Evolutionary conservation across 345 rosid genomes (phyloP).

Genomic region (Durio zibethinus): DNA sequence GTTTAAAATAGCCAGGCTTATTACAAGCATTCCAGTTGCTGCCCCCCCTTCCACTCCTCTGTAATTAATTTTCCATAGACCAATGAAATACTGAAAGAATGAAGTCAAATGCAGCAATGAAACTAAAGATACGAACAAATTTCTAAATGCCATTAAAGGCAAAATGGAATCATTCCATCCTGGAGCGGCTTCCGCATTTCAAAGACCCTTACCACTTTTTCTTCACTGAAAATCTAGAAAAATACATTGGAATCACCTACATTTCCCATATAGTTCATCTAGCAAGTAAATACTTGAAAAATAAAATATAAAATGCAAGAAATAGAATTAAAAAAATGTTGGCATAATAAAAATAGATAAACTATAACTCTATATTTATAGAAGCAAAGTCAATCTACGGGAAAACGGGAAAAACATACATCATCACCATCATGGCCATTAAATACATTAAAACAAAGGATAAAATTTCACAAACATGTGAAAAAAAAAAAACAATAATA

Average conservation of each 20-base stretch:
- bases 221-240: background rate
- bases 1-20: background rate
- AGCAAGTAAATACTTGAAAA: background rate
- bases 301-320: background rate
- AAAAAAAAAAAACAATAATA: background rate
- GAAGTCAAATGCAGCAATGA: conserved; percentile 1
- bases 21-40: background rate
- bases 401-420: conserved; percentile 13
- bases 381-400: conserved; percentile 7
- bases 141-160: background rate
- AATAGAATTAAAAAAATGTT: background rate
- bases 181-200: background rate
- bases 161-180: conserved; percentile 7
- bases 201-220: background rate
- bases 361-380: conserved; percentile 14
- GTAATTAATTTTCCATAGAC: background rate
- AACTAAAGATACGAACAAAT: background rate
- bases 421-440: conserved; percentile 14
- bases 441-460: conserved; percentile 12
- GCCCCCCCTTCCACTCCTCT: background rate
- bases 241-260: background rate
- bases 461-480: conserved; percentile 16
- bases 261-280: background rate
- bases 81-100: background rate
- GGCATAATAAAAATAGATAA: background rate